Evolutionary conservation across 352 stramenopile genomes (phyloP).

Genomic region (Lagenidium sp.): DNA sequence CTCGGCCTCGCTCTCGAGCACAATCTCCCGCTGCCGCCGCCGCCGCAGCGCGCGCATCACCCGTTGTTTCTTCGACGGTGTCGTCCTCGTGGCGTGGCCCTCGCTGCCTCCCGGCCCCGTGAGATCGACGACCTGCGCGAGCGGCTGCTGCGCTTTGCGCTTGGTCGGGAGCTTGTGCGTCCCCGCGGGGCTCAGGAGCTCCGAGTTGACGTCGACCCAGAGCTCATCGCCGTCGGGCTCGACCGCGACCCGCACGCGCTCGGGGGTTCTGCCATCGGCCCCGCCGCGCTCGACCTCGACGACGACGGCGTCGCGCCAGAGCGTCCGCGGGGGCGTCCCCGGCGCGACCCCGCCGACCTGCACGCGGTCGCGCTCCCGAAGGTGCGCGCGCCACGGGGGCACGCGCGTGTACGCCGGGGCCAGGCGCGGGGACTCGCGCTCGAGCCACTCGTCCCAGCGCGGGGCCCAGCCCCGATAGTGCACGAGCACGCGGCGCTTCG

Average conservation of each 20-base stretch:
- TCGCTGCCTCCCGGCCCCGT: no score
- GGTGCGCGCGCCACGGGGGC: neutral
- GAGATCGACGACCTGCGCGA: no score
- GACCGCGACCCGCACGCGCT: conserved; percentile 32
- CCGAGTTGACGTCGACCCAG: conserved; percentile 26
- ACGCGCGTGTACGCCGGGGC: neutral
- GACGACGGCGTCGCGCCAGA: neutral
- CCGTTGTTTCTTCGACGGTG: neutral
- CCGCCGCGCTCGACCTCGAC: neutral
- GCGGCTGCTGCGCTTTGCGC: neutral
- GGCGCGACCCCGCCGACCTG: neutral
- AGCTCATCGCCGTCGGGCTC: conserved; percentile 28
- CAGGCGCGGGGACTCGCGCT: neutral
- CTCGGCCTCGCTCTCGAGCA: neutral
- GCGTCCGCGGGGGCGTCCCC: neutral
- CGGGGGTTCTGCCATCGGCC: neutral
- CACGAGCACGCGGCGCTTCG: neutral
- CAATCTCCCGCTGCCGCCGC: neutral
- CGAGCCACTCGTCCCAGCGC: neutral
- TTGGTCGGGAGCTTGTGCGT: neutral
- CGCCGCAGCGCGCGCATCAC: no score
- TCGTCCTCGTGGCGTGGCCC: no score
- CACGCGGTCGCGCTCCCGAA: neutral
- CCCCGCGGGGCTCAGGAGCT: neutral
- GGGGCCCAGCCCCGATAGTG: neutral